Base-by-base conservation (phyloP, 2,329 filamentous ascomycete genomes). In the Ophiostoma triangulosporum region DNA sequence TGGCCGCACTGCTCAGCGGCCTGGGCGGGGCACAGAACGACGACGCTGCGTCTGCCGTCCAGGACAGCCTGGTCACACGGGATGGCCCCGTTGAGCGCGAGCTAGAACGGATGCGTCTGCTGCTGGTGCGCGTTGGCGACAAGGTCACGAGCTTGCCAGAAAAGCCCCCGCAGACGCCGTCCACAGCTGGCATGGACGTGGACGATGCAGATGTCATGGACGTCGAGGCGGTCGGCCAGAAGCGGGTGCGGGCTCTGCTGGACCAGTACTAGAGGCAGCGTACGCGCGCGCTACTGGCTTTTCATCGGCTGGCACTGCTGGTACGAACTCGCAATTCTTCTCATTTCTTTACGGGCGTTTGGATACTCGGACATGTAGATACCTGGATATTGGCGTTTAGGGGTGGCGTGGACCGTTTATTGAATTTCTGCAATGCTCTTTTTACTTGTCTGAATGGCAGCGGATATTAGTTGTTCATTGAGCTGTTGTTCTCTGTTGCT, bases 51-150 rank as follows among this genome's bases (percentile, higher is more conserved):
- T 8, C 43, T 4, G 53, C n/a, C 4, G 35, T 84, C 6, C 84
- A 88, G 64, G 75, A 78, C 55, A 87, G 86, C 62, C 65, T 88
- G 3, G 73, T 84, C 1, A 82, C 79, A 50, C 75, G 77, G 31
- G 77, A 83, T 62, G 80, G 81, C 1, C 75, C 80, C 48, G 65
- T 88, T 9, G 83, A 83, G 62, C 70, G 69, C 52, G 84, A 88
- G 66, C 68, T 88, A 53, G 77, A 81, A 64, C 76, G 74, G 57
- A 86, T 83, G 75, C 75, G 81, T 32, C 70, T 81, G 58, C 65
- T 88, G 57, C 70, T 84, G 53, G 73, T 75, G 1, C 71, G 81
- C 26, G 79, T 84, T 0, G 73, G 74, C 4, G 77, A 73, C 2
- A 71, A 77, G 20, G 69, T 83, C 1, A 69, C 65, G 12, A 62